Evolutionary conservation across 164 flowering plant genomes (phyloP), one percentile per base, ranked within the genome.

Genomic region (Umbilicus rupestris): DNA sequence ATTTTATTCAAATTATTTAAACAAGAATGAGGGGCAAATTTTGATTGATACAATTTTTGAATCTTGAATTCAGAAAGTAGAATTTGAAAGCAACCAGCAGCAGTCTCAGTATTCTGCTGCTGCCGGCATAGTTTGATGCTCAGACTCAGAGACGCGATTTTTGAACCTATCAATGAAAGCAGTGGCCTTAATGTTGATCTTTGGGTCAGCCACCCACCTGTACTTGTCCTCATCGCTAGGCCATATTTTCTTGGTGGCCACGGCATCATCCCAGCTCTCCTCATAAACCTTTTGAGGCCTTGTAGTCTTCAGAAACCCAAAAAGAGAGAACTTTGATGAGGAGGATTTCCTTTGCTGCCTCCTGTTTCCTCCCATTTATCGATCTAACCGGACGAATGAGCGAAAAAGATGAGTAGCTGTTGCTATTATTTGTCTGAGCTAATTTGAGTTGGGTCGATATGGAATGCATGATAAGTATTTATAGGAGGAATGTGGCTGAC

Each of bases 221-320:
- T 75, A 70, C 64, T 49, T 79, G 70, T 79, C 82, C 22, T 80
- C 74, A 7, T 80, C 80, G 30, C 81, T 78, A 1, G 81, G 70
- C 45, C 72, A 73, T n/a, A 75, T 64, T 55, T 44, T 73, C n/a
- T 72, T 39, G 55, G 55, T 39, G 37, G 46, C 46, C 15, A 49
- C 68, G 19, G 72, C 50, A 14, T 78, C 78, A 28, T 76, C 78
- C 68, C 71, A 65, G 42, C 58, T 62, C 42, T 49, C 63, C 39
- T 20, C 62, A 24, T 46, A 55, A 39, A 59, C 66, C 35, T 24
- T 71, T 15, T 49, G 62, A 16, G 65, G 20, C 57, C 60, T 41
- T 44, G 35, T 66, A 7, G 66, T 63, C 47, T 67, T 64, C 14
- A 68, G 45, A 17, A 66, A 49, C 29, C 22, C 70, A 37, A 49